Evolutionary conservation across 208 protist species (phyloP).

Genomic region (Leishmania guyanensis): DNA sequence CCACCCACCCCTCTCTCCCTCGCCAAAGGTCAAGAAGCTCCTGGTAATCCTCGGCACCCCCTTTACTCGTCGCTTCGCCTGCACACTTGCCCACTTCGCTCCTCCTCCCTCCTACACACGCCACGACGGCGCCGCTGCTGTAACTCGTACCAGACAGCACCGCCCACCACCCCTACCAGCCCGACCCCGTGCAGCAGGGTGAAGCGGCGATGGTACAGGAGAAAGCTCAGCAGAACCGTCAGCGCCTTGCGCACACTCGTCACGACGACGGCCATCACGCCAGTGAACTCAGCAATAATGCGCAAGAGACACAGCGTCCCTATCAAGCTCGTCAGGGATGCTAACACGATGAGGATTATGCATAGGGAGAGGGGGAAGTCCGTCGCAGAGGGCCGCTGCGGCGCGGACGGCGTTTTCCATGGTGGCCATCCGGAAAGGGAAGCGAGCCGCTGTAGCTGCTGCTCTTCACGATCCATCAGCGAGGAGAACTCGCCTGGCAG

Average conservation of each 20-base stretch:
- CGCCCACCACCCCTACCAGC: constrained; percentile 36
- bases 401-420: not conserved
- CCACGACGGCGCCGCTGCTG: constrained; percentile 18
- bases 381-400: not conserved
- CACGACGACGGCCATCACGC: constrained; percentile 55
- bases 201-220: constrained; percentile 53
- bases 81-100: not conserved
- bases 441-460: not conserved
- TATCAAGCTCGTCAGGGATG: constrained; percentile 30
- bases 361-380: constrained; percentile 4
- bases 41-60: too few relatives aligned
- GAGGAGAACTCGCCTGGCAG: not conserved
- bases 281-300: constrained; percentile 51
- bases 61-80: not conserved
- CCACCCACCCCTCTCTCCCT: too few relatives aligned
- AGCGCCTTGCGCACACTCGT: constrained; percentile 66
- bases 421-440: not conserved
- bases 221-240: constrained; percentile 55
- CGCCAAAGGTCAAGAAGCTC: too few relatives aligned
- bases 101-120: not conserved
- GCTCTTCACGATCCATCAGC: not conserved
- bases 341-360: constrained; percentile 24
- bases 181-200: constrained; percentile 34
- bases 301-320: constrained; percentile 52
- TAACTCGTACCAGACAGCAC: constrained; percentile 44